Base-by-base conservation (phyloP, 768 basidiomycete genomes). In the Lentinus tigrinus region DNA sequence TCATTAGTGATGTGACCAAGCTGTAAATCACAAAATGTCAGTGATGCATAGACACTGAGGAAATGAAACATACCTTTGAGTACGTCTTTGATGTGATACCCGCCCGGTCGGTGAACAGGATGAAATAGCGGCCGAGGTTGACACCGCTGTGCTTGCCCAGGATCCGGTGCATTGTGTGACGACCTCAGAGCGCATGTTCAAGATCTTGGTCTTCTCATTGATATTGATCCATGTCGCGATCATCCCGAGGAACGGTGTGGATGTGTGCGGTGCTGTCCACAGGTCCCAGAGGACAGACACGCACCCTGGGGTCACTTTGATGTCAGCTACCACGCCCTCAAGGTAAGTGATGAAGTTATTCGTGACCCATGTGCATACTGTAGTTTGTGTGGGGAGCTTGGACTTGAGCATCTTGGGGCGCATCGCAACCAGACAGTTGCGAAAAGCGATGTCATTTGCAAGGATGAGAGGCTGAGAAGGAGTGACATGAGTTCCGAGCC, bases 71-170 rank as follows among this genome's bases (percentile, higher is more conserved):
- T 39, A 72, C 72, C 67, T 72, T 72, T 6, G 50, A 64, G 17
- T 23, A 9, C 3, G 51, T 46, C 4, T 58, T 43, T 1, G 28
- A 26, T 1, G 61, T 64, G 28, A 74, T 71, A 1, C 71, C 70
- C 3, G 62, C 62, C 17, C 63, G 60, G n/a, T 72, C 63, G 37
- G 60, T 64, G 4, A 73, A 36, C 0, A 60, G 56, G 1, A 70
- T 17, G 38, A 73, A 65, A 38, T 71, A 72, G 0, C 57, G 40
- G 0, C 65, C 71, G 0, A 74, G 53, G 27, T 73, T 74, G 2
- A 63, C 17, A 2, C 73, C 69, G 44, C 23, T 52, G 39, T 75
- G 72, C 1, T 36, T 55, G 0, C 73, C 67, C 4, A 23, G 58
- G 0, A 74, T 53, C 1, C 16, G 37, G 14, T 57, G 47, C 39